phyloP scores from a whole-genome alignment of 1,284 basidiomycete species.

The Irpex sp. region DNA sequence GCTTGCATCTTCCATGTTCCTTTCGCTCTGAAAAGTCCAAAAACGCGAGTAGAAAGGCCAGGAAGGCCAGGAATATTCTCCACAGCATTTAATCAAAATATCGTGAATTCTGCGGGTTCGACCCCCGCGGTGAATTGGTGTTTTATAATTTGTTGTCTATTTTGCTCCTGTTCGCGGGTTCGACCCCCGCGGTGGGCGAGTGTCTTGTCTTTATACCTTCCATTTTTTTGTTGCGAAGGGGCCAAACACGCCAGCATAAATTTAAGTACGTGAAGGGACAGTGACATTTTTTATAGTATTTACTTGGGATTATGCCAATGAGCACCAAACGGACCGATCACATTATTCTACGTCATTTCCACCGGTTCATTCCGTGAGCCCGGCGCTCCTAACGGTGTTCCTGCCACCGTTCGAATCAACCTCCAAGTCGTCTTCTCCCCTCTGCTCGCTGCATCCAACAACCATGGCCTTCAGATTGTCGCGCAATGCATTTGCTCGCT shows the following conservation, averaged over 20 bases:
- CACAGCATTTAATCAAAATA: too few relatives aligned
- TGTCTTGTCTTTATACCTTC: not conserved
- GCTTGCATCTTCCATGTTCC: not conserved
- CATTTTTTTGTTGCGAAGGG: not conserved
- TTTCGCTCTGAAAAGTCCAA: not conserved
- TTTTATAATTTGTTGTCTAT: too few relatives aligned
- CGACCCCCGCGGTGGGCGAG: not conserved
- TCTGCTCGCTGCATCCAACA: not conserved
- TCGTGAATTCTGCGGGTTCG: not conserved
- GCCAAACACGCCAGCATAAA: not conserved
- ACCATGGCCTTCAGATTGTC: constrained; percentile 5
- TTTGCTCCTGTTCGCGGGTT: not conserved
- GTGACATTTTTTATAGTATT: too few relatives aligned
- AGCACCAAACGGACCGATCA: too few relatives aligned
- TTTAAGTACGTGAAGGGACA: too few relatives aligned
- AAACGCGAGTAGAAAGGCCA: not conserved
- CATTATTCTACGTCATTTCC: constrained; percentile 7
- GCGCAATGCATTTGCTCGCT: constrained; percentile 1
- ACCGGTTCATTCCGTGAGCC: constrained; percentile 9
- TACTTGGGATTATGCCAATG: too few relatives aligned
- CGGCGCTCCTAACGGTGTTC: not conserved
- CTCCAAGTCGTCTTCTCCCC: not conserved
- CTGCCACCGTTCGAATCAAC: not conserved
- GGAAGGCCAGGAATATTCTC: too few relatives aligned
- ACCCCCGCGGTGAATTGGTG: not conserved